Percentiles rank a stretch among this genome's conserved stretches.
Conservation (phyloP, 2,329 filamentous ascomycete genomes). For the Scedosporium aurantiacum region DNA sequence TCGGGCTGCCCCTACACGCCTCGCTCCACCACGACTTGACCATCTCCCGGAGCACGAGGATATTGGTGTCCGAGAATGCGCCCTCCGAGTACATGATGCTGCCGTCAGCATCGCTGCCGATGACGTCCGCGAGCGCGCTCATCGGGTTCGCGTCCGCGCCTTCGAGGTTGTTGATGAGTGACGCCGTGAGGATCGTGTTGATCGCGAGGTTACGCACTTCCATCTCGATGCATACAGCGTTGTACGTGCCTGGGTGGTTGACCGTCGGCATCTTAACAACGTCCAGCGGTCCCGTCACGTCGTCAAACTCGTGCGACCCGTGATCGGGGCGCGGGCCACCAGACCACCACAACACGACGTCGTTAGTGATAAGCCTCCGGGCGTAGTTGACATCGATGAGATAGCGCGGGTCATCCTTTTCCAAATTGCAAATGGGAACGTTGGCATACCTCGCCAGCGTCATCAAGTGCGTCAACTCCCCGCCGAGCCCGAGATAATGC, state of each 20-base stretch:
- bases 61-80: constrained; percentile 84
- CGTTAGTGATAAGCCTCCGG: constrained; percentile 75
- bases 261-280: constrained; percentile 83
- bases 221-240: constrained; percentile 91
- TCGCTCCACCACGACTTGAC: constrained; percentile 98
- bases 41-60: constrained; percentile 90
- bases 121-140: constrained; percentile 62
- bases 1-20: constrained; percentile 76
- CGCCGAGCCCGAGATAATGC: constrained; percentile 85
- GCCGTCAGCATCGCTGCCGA: constrained; percentile 37
- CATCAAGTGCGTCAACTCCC: constrained; percentile 82
- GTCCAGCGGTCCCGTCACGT: constrained; percentile 72
- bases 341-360: constrained; percentile 97
- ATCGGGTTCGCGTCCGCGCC: constrained; percentile 79
- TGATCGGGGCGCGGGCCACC: constrained; percentile 79
- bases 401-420: constrained; percentile 86
- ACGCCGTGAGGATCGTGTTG: constrained; percentile 94
- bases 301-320: constrained; percentile 88
- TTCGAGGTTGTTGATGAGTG: constrained; percentile 91
- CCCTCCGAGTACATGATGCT: constrained; percentile 28
- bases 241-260: constrained; percentile 88
- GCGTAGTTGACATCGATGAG: constrained; percentile 95
- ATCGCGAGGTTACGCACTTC: constrained; percentile 91
- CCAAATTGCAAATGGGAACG: constrained; percentile 88
- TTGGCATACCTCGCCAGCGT: constrained; percentile 86